A percentile compares a stretch with the other conserved stretches of the same genome.
These are phyloP conservation scores for Phytophthora idaei DNA, from an alignment of 352 stramenopile species.

Conservation along the genomic window DNA sequence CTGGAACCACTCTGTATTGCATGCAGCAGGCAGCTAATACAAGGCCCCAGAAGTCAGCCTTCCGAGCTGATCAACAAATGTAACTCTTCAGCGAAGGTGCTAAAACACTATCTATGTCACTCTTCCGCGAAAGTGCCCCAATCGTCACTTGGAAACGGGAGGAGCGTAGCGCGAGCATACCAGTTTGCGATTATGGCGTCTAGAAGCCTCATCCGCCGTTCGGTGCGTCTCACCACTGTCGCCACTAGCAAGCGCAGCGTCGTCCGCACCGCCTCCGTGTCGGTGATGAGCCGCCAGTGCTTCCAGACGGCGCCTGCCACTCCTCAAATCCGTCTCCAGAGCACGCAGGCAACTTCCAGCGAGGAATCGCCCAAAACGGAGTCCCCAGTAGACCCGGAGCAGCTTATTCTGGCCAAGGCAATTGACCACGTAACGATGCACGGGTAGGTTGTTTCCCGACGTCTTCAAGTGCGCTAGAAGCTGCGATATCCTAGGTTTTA, in stretches of 20 bases:
- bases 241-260: conserved; percentile 18
- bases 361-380: conserved; percentile 25
- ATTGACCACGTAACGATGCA: conserved; percentile 51
- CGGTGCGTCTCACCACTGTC: conserved; percentile 17
- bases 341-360: conserved; percentile 21
- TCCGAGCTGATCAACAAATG: no score
- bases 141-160: no score
- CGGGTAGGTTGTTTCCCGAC: conserved; percentile 41
- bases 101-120: no score
- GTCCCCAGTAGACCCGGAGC: conserved; percentile 46
- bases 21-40: no score
- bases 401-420: conserved; percentile 58
- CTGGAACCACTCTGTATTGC: no score
- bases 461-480: conserved; percentile 10
- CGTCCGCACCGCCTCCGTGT: conserved; percentile 7
- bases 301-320: conserved; percentile 9
- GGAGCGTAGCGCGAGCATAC: no score
- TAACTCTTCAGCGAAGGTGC: no score
- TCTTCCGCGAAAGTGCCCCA: no score
- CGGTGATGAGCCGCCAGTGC: conserved; percentile 9
- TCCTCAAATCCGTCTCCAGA: conserved; percentile 27
- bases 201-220: conserved; percentile 29
- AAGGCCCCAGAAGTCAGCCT: no score
- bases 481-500: conserved; percentile 12
- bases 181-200: conserved; percentile 27